Evolutionary conservation across 2,329 filamentous ascomycete species (phyloP), one percentile per base, ranked within the genome.

Genomic region (Phialophora tarda): DNA sequence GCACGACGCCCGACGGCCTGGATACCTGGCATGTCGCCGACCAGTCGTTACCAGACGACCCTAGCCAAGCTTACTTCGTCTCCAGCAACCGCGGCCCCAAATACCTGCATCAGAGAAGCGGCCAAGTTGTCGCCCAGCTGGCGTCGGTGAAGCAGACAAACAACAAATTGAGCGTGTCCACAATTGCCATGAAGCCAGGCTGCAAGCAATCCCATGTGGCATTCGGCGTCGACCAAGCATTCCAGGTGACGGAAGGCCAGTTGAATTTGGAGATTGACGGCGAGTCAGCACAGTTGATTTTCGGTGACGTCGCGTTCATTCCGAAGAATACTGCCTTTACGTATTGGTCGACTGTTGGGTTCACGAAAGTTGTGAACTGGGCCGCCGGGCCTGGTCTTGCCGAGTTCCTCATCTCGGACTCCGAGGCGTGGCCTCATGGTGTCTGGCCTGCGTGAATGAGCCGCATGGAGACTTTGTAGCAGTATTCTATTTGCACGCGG

Each of bases 1-100:
- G 65, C 7, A 70, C 68, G 8, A 70, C 68, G 1, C 38, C 51
- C 10, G 63, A 70, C 34, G 68, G 68, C 34, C 53, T 70, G 30
- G 54, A 54, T 54, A 70, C 68, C 28, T 70, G 68, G 68, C 66
- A 70, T 47, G 48, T 60, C 23, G 66, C 66, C 5, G 51, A 68
- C 14, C 65, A 68, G n/a, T 56, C 66, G 14, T 62, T 68, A 47
- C 65, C 68, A 8, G 47, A 59, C 12, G 66, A 68, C 54, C 21
- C 63, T 11, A 28, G 41, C 8, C 47, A 63, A 30, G 48, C 68
- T 21, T 70, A 70, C 56, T 70, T 68, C 54, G 55, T 70, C 34
- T 68, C 68, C 57, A 70, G 68, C 68, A 70, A 70, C 44, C 62
- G 63, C 24, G 68, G 68, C 11, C 68, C 68, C n/a, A 70, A 70